Conservation (phyloP, 768 basidiomycete genomes). For the Amanita muscaria region DNA sequence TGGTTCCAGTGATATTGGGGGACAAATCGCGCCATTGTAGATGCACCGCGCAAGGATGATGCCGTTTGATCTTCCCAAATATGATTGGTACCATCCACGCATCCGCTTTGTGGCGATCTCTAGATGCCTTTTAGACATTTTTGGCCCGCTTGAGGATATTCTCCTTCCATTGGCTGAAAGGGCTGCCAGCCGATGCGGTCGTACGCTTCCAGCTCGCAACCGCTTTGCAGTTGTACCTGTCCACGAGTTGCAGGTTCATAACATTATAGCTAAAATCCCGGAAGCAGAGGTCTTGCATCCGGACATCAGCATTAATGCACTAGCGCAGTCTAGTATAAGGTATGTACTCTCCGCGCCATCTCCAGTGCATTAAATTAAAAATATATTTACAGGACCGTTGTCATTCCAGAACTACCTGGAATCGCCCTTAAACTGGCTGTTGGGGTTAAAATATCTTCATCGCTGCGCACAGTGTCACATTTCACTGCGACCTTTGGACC, state of each 20-base stretch:
- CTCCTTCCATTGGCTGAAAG: conserved; percentile 24
- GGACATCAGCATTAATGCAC: conserved; percentile 32
- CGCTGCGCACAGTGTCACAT: conserved; percentile 50
- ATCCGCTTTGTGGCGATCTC: conserved; percentile 40
- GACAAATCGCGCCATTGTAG: conserved; percentile 19
- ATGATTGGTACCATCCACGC: conserved; percentile 46
- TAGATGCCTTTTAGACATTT: conserved; percentile 26
- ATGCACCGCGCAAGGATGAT: conserved; percentile 49
- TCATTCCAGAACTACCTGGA: conserved; percentile 34
- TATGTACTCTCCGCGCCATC: conserved; percentile 15
- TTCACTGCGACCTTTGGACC: conserved; percentile 50
- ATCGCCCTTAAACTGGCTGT: conserved; percentile 44
- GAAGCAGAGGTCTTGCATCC: conserved; percentile 32
- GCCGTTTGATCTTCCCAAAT: conserved; percentile 23
- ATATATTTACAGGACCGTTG: conserved; percentile 31
- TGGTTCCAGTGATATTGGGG: background rate
- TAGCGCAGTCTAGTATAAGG: conserved; percentile 49
- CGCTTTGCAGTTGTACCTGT: conserved; percentile 36
- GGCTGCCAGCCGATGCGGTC: conserved; percentile 24
- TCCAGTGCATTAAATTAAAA: background rate
- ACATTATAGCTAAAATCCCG: conserved; percentile 33
- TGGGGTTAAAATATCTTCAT: conserved; percentile 49
- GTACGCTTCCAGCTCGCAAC: conserved; percentile 17
- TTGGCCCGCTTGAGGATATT: conserved; percentile 34
- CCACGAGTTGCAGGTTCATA: conserved; percentile 44